Evolutionary conservation across 2,329 filamentous ascomycete genomes (phyloP).

Genomic region (Pleoardoris graminearum): DNA sequence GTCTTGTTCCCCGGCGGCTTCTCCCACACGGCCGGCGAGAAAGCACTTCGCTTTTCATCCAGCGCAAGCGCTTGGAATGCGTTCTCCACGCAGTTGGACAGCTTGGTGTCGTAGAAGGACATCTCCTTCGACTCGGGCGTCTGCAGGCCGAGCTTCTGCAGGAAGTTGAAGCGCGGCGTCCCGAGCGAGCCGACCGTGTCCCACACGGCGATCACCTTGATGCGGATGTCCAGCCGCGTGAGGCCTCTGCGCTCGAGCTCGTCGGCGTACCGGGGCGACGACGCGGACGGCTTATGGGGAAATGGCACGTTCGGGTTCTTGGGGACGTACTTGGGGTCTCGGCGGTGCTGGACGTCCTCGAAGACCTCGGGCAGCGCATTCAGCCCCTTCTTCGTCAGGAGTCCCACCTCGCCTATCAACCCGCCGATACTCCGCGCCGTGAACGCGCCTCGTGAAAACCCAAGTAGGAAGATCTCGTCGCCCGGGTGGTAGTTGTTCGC

Average conservation of each 20-base stretch:
- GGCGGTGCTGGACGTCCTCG: constrained; percentile 50
- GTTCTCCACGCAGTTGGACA: constrained; percentile 51
- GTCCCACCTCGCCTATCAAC: constrained; percentile 50
- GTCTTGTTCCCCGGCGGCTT: constrained; percentile 51
- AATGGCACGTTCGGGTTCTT: constrained; percentile 53
- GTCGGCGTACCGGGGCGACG: constrained; percentile 48
- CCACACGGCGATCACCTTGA: constrained; percentile 54
- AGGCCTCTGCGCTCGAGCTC: constrained; percentile 46
- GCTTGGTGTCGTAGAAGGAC: constrained; percentile 54
- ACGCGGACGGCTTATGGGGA: constrained; percentile 50
- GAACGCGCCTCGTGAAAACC: constrained; percentile 54
- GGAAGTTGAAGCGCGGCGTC: constrained; percentile 50
- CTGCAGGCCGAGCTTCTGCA: constrained; percentile 43
- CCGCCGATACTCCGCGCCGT: constrained; percentile 51
- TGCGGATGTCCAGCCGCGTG: constrained; percentile 41
- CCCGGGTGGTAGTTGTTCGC: constrained; percentile 58
- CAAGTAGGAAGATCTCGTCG: constrained; percentile 53
- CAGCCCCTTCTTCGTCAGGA: constrained; percentile 54
- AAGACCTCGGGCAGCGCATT: constrained; percentile 53
- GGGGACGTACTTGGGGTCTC: constrained; percentile 49
- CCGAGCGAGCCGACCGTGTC: constrained; percentile 55
- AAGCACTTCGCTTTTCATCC: constrained; percentile 57
- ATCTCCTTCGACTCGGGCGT: constrained; percentile 43
- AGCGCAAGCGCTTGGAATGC: constrained; percentile 61
- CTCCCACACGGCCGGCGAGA: constrained; percentile 58